A percentile compares a stretch with the other conserved stretches of the same genome.
Evolutionary conservation across 805 yeast genomes (phyloP).

Genomic region (Diddensiella caesifluorescens): DNA sequence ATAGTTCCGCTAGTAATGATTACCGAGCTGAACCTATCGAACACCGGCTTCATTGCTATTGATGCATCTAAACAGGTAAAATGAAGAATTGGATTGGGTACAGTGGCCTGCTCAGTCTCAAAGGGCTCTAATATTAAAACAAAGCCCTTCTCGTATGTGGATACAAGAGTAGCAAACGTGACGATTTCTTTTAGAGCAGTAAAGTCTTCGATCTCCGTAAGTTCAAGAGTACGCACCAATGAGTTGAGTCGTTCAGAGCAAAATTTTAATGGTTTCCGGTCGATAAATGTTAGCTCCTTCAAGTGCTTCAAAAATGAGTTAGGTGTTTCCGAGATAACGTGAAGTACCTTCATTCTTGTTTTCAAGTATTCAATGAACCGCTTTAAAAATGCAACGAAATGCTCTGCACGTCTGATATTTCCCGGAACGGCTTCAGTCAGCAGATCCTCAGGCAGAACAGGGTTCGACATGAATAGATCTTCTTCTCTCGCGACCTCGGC

Average conservation of each 20-base stretch:
- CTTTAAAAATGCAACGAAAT: slow-evolving; percentile 87
- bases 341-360: slow-evolving; percentile 95
- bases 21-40: slow-evolving; percentile 86
- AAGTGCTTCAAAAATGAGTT: slow-evolving; percentile 86
- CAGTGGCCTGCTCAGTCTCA: slow-evolving; percentile 91
- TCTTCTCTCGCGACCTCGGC: slow-evolving; percentile 60
- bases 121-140: slow-evolving; percentile 89
- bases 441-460: slow-evolving; percentile 78
- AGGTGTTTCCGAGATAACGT: slow-evolving; percentile 98
- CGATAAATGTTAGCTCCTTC: slow-evolving; percentile 89
- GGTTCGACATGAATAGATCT: slow-evolving; percentile 77
- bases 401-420: slow-evolving; percentile 94
- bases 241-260: slow-evolving; percentile 89
- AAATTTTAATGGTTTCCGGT: slow-evolving; percentile 82
- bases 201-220: slow-evolving; percentile 84
- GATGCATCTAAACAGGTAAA: slow-evolving; percentile 97
- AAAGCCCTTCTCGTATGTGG: slow-evolving; percentile 93
- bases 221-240: slow-evolving; percentile 82
- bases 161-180: slow-evolving; percentile 90
- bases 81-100: slow-evolving; percentile 91
- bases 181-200: slow-evolving; percentile 92
- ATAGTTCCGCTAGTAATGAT: slow-evolving; percentile 97
- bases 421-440: slow-evolving; percentile 95
- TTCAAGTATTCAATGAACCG: slow-evolving; percentile 91
- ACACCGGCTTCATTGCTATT: slow-evolving; percentile 94